Evolutionary conservation across 2,329 filamentous ascomycete genomes (phyloP).

Genomic region (Colletotrichum spaethianum): DNA sequence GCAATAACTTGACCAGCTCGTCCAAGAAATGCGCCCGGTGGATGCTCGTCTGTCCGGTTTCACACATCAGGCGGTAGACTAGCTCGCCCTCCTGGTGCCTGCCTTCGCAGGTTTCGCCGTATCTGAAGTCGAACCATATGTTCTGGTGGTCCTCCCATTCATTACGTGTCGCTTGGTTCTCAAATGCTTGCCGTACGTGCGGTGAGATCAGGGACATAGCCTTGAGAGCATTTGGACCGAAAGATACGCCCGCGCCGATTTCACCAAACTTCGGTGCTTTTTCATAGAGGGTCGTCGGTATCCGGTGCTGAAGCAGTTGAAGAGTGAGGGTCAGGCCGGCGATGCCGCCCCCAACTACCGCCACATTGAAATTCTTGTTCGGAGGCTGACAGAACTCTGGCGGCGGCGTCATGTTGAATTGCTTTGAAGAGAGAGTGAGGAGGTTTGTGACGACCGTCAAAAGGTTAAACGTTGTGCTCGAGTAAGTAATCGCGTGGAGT

Average conservation of each 20-base stretch:
- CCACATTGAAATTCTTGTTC: constrained; percentile 49
- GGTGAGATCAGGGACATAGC: constrained; percentile 53
- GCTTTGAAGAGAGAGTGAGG: background rate
- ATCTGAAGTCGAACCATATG: constrained; percentile 43
- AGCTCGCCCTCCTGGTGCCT: constrained; percentile 25
- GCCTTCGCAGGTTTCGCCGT: constrained; percentile 41
- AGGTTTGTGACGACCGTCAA: background rate
- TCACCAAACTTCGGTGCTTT: constrained; percentile 58
- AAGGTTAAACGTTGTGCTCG: background rate
- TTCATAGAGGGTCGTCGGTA: constrained; percentile 63
- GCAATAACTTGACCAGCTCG: constrained; percentile 56
- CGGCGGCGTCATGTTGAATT: constrained; percentile 24
- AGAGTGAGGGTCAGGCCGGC: constrained; percentile 65
- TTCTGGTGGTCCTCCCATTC: constrained; percentile 35
- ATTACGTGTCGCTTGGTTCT: constrained; percentile 45
- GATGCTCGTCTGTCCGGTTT: constrained; percentile 25
- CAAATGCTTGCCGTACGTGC: constrained; percentile 54
- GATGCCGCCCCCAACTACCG: constrained; percentile 67
- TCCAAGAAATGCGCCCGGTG: constrained; percentile 47
- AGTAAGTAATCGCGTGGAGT: background rate
- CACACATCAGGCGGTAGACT: constrained; percentile 22
- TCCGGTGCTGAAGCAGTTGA: constrained; percentile 55
- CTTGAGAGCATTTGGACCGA: constrained; percentile 65
- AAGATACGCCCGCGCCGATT: constrained; percentile 66
- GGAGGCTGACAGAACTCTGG: constrained; percentile 25